Base-by-base conservation (phyloP, 257 asterid genomes). In the Fraxinus pennsylvanica region DNA sequence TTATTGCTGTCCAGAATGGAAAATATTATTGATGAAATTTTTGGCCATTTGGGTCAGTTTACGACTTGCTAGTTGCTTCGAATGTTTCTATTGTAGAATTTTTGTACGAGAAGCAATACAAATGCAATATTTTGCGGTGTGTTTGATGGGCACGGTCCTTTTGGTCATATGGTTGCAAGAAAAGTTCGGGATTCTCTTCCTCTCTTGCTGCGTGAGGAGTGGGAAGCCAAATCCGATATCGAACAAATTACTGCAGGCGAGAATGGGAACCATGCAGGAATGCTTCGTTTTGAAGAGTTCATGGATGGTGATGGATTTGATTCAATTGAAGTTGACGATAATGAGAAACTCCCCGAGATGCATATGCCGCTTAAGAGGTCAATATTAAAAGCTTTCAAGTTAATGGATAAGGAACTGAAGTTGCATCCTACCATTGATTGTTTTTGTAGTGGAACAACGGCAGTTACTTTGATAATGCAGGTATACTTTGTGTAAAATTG, bases 141-240 rank as follows among this genome's bases (percentile, higher is more conserved):
- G 68, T 95, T 91, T 78, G 99, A 95, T 82, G 99, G 99, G 6
- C 99, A 95, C 66, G 99, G 99, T 65, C 99, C 99, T 45, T 91
- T 89, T 74, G 99, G 98, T 59, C 99, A 95, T 86, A 86, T 92
- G 98, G 99, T 91, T 22, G 96, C 99, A 10, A 90, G 97, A 85
- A 95, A 83, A 89, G 98, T 95, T 63, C 84, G 99, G 35, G 99
- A 95, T 75, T 87, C 87, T 45, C 97, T 95, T 72, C 98, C 99
- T 1, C 71, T 89, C 71, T 79, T 95, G 72, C 80, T 95, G 33
- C 88, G 86, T 72, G 77, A 91, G 6, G 91, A 92, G 75, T 92
- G 95, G 96, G 94, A 89, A 73, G 82, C 83, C 25, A 85, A 81
- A 69, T 84, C 88, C 39, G 81, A 76, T 66, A 79, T 75, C 21